Evolutionary conservation across 169 alveolate species (phyloP).

Genomic region (Cryptosporidium viatorum): DNA sequence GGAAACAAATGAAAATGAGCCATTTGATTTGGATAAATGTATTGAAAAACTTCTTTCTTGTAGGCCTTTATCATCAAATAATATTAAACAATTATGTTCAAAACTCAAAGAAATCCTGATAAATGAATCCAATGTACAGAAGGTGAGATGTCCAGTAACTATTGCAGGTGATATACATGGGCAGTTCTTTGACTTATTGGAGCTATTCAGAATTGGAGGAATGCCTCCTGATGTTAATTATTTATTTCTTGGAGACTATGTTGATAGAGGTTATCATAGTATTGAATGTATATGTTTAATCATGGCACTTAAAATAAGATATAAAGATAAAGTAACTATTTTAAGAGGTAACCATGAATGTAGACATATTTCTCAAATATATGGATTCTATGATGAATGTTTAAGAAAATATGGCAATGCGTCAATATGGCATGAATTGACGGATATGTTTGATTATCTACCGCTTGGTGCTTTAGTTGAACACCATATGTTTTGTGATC

Average conservation of each 20-base stretch:
- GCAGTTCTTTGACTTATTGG: conserved; percentile 95
- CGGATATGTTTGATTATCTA: conserved; percentile 96
- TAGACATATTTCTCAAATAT: conserved; percentile 92
- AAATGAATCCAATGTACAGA: conserved; percentile 88
- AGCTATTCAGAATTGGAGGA: conserved; percentile 93
- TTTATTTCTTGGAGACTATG: conserved; percentile 97
- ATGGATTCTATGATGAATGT: conserved; percentile 98
- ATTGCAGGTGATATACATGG: conserved; percentile 98
- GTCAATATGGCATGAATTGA: conserved; percentile 95
- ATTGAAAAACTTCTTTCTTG: conserved; percentile 79
- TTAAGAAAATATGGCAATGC: conserved; percentile 95
- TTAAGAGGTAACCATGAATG: conserved; percentile 97
- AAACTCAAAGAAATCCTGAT: conserved; percentile 87
- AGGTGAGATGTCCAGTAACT: conserved; percentile 92
- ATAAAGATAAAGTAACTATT: conserved; percentile 91
- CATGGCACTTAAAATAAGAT: conserved; percentile 92
- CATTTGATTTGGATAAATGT: conserved; percentile 77
- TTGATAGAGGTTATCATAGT: conserved; percentile 97
- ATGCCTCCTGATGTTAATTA: conserved; percentile 95
- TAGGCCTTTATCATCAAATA: conserved; percentile 81
- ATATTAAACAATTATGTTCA: conserved; percentile 81
- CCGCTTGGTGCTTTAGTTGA: conserved; percentile 96
- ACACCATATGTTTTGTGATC: conserved; percentile 94
- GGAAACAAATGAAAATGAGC: conserved; percentile 54
- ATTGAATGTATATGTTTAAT: conserved; percentile 94